A percentile compares a stretch with the other conserved stretches of the same genome.
These are phyloP conservation scores for Fusarium sp. DNA, from an alignment of 2,329 filamentous ascomycete genomes.

Conservation along the genomic window DNA sequence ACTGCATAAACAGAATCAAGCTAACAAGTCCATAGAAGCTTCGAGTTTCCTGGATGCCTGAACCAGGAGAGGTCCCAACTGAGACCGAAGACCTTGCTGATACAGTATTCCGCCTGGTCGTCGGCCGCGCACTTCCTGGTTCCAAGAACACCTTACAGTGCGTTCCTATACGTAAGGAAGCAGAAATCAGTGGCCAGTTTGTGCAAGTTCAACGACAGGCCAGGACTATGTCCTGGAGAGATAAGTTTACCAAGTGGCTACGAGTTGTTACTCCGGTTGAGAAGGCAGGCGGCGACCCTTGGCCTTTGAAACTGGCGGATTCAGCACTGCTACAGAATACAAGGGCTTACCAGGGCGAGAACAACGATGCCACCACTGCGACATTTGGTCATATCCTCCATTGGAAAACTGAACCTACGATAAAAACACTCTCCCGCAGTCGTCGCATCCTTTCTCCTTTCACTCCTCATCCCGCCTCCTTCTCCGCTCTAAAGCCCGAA, in stretches of 20 bases:
- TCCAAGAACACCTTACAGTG: slow-evolving; percentile 36
- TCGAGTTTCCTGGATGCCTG: slow-evolving; percentile 60
- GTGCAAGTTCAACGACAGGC: slow-evolving; percentile 49
- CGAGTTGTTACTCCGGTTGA: slow-evolving; percentile 46
- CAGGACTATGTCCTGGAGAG: slow-evolving; percentile 53
- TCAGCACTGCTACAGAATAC: slow-evolving; percentile 13
- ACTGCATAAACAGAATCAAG: background rate
- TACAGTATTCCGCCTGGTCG: slow-evolving; percentile 60
- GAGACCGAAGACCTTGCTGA: slow-evolving; percentile 58
- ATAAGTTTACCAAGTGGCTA: slow-evolving; percentile 51
- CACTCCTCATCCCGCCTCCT: slow-evolving; percentile 61
- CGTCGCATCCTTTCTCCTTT: slow-evolving; percentile 59
- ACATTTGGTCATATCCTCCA: slow-evolving; percentile 67
- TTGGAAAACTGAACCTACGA: slow-evolving; percentile 2
- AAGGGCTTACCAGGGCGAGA: background rate
- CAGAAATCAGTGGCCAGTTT: slow-evolving; percentile 24
- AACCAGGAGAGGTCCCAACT: slow-evolving; percentile 34
- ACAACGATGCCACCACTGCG: slow-evolving; percentile 53
- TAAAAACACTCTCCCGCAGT: slow-evolving; percentile 6
- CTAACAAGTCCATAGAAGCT: slow-evolving; percentile 46
- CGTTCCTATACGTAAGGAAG: slow-evolving; percentile 26
- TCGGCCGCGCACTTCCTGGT: slow-evolving; percentile 42
- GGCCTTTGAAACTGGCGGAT: slow-evolving; percentile 11
- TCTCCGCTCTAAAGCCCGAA: slow-evolving; percentile 56
- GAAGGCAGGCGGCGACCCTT: slow-evolving; percentile 9